A percentile compares a stretch with the other conserved stretches of the same genome.
These are phyloP conservation scores for Kluyveromyces sp. DNA, from an alignment of 1,139 yeast genomes.

Conservation along the genomic window DNA sequence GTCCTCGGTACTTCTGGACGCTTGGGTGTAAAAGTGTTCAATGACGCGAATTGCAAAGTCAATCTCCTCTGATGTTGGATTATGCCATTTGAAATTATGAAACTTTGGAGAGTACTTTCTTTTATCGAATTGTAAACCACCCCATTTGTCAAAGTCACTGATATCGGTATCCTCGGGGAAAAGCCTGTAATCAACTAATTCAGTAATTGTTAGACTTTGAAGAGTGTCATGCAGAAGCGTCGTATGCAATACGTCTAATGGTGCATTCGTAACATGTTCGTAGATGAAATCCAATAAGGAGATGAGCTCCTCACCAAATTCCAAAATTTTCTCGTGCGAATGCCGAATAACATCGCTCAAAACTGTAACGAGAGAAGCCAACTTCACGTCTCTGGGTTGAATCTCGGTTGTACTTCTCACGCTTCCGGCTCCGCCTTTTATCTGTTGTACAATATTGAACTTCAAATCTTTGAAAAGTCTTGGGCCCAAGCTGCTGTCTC, in stretches of 20 bases:
- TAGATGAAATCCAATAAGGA: constrained; percentile 48
- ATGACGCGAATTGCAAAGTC: constrained; percentile 57
- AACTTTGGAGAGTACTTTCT: constrained; percentile 40
- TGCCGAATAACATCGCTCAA: constrained; percentile 68
- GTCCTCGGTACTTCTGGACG: constrained; percentile 39
- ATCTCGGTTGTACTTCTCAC: constrained; percentile 63
- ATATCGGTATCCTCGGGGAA: constrained; percentile 38
- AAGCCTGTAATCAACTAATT: constrained; percentile 48
- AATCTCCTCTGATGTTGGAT: constrained; percentile 54
- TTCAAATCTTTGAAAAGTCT: constrained; percentile 23
- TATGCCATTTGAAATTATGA: constrained; percentile 64
- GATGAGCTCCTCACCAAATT: constrained; percentile 41
- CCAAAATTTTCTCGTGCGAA: constrained; percentile 47
- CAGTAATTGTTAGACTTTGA: constrained; percentile 55
- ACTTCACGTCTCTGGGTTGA: constrained; percentile 67
- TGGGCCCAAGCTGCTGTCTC: constrained; percentile 40
- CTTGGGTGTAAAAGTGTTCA: constrained; percentile 41
- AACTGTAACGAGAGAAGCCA: constrained; percentile 67
- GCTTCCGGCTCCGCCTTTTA: constrained; percentile 80
- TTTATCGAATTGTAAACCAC: constrained; percentile 54
- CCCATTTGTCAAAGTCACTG: constrained; percentile 55
- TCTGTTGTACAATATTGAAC: constrained; percentile 51
- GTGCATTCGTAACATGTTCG: constrained; percentile 64
- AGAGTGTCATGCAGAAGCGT: constrained; percentile 61
- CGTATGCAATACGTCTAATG: constrained; percentile 37